phyloP scores from a whole-genome alignment of 176 grass and related monocot genomes.

The Phyllostachys edulis region DNA sequence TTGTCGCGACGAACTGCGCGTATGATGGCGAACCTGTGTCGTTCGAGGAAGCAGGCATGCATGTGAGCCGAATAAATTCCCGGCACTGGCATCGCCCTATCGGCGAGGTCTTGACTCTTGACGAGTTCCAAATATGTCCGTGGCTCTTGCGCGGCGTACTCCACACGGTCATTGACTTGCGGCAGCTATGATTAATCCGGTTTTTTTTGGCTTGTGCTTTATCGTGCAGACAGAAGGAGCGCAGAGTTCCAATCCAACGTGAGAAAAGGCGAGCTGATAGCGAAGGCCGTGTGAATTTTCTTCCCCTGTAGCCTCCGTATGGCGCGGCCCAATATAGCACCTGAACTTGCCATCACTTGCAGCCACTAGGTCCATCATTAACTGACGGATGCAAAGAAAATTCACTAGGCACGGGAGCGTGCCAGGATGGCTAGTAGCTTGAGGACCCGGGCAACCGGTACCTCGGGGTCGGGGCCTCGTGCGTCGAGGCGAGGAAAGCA shows the following conservation, averaged over 20 bases:
- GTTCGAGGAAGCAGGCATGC: background rate
- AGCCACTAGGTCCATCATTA: background rate
- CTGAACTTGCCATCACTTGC: background rate
- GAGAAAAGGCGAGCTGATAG: background rate
- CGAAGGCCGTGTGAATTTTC: too few relatives aligned
- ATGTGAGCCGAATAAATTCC: background rate
- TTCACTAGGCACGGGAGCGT: too few relatives aligned
- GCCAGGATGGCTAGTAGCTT: too few relatives aligned
- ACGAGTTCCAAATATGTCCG: background rate
- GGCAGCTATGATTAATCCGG: background rate
- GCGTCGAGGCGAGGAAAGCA: too few relatives aligned
- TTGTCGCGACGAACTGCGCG: background rate
- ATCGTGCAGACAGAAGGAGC: background rate
- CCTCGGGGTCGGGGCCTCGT: too few relatives aligned
- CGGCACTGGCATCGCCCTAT: background rate
- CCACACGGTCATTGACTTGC: background rate
- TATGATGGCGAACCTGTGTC: background rate
- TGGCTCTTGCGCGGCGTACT: background rate
- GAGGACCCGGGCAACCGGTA: too few relatives aligned
- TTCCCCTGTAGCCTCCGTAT: too few relatives aligned
- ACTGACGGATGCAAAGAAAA: too few relatives aligned
- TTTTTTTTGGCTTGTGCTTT: background rate
- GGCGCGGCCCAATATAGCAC: background rate
- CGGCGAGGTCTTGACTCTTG: constrained; percentile 12
- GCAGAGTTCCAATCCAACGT: background rate